Evolutionary conservation across 805 yeast genomes (phyloP).

Genomic region (Metschnikowia chrysomelidarum): DNA sequence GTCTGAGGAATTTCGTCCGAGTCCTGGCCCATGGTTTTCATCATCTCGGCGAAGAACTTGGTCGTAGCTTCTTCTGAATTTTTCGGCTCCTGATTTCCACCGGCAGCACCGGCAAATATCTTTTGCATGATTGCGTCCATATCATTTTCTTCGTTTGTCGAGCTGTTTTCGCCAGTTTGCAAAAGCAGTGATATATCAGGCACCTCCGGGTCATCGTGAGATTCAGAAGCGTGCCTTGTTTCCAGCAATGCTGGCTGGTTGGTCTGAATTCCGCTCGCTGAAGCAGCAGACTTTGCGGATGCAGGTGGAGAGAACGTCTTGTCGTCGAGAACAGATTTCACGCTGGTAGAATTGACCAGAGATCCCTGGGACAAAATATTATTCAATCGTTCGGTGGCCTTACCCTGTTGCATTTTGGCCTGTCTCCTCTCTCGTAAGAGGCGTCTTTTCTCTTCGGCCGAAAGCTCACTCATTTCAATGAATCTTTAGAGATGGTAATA

Average conservation of each 20-base stretch:
- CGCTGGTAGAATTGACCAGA: conserved; percentile 31
- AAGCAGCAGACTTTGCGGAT: not conserved
- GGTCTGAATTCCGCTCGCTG: not conserved
- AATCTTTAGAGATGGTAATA: no score
- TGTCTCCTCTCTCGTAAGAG: conserved; percentile 63
- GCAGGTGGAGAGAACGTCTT: not conserved
- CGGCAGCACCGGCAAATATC: conserved; percentile 24
- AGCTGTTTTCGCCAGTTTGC: conserved; percentile 6
- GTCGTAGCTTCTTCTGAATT: conserved; percentile 6
- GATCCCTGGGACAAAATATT: conserved; percentile 42
- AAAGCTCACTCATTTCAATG: conserved; percentile 39
- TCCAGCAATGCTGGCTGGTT: conserved; percentile 1
- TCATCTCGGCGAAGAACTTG: conserved; percentile 29
- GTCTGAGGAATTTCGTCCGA: conserved; percentile 10
- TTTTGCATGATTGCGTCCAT: conserved; percentile 35
- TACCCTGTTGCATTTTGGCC: conserved; percentile 57
- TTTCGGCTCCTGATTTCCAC: conserved; percentile 9
- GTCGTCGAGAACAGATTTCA: conserved; percentile 30
- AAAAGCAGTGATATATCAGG: conserved; percentile 31
- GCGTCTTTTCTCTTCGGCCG: conserved; percentile 58
- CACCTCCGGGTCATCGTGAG: conserved; percentile 40
- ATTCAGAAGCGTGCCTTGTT: conserved; percentile 1
- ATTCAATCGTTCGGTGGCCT: conserved; percentile 52
- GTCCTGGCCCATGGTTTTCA: conserved; percentile 26
- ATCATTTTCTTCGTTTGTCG: conserved; percentile 20